Conservation (phyloP, 2,329 filamentous ascomycete species). For the Pseudogymnoascus sp. region DNA sequence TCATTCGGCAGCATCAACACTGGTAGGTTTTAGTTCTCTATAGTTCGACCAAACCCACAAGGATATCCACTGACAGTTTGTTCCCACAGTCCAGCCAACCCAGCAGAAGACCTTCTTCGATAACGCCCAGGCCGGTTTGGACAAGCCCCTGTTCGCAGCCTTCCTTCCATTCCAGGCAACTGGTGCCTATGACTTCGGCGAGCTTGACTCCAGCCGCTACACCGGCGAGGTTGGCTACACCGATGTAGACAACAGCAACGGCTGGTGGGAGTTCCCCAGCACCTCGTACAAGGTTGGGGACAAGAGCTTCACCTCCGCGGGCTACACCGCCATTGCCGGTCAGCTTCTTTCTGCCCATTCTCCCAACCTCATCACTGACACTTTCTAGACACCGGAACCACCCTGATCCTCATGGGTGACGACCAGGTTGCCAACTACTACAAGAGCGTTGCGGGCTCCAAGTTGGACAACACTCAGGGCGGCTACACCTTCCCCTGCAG, state of each 20-base stretch:
- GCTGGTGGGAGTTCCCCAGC: slow-evolving; percentile 48
- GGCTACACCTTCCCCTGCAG: slow-evolving; percentile 31
- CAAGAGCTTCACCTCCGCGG: slow-evolving; percentile 36
- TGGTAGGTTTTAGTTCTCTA: slow-evolving; percentile 10
- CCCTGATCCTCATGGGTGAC: slow-evolving; percentile 31
- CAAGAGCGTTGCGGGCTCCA: slow-evolving; percentile 24
- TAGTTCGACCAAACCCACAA: neutral
- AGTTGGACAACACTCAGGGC: slow-evolving; percentile 22
- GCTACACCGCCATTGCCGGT: slow-evolving; percentile 25
- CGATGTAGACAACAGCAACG: slow-evolving; percentile 35
- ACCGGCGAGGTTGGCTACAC: slow-evolving; percentile 43
- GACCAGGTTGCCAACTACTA: slow-evolving; percentile 31
- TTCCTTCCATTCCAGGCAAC: slow-evolving; percentile 38
- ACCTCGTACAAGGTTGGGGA: slow-evolving; percentile 39
- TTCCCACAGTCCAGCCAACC: slow-evolving; percentile 16
- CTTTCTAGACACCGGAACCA: slow-evolving; percentile 32
- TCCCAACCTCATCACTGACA: neutral
- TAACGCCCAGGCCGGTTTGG: slow-evolving; percentile 21
- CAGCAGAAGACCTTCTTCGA: slow-evolving; percentile 26
- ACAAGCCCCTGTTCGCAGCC: slow-evolving; percentile 45
- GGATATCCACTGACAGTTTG: neutral
- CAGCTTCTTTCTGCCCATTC: neutral
- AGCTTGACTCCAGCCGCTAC: slow-evolving; percentile 43
- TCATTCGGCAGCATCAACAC: slow-evolving; percentile 32
- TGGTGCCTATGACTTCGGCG: slow-evolving; percentile 48